Conservation (phyloP, 1,284 basidiomycete species). For the Cryptococcus amylolentus region DNA sequence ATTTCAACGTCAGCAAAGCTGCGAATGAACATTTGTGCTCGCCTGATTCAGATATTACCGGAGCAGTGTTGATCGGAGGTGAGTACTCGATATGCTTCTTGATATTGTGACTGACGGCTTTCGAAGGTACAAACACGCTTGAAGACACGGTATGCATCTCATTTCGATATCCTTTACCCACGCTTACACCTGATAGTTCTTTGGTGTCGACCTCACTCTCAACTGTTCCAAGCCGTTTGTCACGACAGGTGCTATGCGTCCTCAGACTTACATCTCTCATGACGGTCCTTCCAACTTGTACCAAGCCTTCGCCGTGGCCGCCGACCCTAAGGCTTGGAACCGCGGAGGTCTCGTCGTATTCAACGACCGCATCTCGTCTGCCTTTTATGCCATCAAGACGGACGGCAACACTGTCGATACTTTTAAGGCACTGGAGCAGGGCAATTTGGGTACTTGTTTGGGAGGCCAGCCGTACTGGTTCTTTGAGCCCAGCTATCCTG, state of each 20-base stretch:
- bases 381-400: conserved; percentile 38
- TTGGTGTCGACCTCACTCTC: conserved; percentile 15
- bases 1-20: conserved; percentile 24
- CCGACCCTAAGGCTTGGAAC: conserved; percentile 18
- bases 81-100: too few relatives aligned
- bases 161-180: neutral
- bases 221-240: conserved; percentile 37
- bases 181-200: conserved; percentile 6
- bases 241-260: conserved; percentile 46
- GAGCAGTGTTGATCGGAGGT: conserved; percentile 23
- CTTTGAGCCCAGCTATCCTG: conserved; percentile 16
- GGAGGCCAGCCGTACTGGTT: conserved; percentile 32
- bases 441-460: conserved; percentile 31
- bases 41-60: conserved; percentile 21
- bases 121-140: conserved; percentile 31
- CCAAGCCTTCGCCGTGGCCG: conserved; percentile 32
- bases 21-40: conserved; percentile 31
- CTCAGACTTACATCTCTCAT: conserved; percentile 33
- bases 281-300: conserved; percentile 42
- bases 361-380: conserved; percentile 40
- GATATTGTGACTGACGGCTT: too few relatives aligned
- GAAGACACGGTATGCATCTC: conserved; percentile 33
- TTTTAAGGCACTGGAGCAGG: conserved; percentile 37
- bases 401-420: conserved; percentile 38
- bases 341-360: conserved; percentile 38